Base-by-base conservation (phyloP, 2,329 filamentous ascomycete genomes). In the Fusarium poae region DNA sequence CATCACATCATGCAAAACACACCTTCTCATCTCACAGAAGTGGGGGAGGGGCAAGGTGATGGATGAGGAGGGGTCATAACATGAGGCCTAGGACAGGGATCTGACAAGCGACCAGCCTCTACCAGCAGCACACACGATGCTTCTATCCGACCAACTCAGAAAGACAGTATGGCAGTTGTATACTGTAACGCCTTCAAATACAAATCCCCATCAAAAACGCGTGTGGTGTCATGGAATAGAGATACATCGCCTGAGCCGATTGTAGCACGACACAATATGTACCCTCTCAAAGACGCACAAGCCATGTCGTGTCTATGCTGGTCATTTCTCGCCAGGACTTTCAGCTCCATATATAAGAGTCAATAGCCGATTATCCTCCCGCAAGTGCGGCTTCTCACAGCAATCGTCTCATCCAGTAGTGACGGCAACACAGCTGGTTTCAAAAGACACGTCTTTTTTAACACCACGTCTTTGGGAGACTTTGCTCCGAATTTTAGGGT, bases 61-160 rank as follows among this genome's bases (percentile, higher is more conserved):
- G n/a, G 46, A 53, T 21, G 23, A 34, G 30, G 52, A 55, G 35
- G 39, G 6, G 18, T 39, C 25, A 15, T 27, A 34, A 44, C 34
- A 56, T 60, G 49, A 51, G 40, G 32, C 32, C 21, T 6, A 44
- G 56, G 57, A 57, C 63, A 67, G 50, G 63, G 64, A 52, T 43
- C 42, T 44, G 48, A 35, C 27, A 46, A 12, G 30, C 32, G 49
- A 21, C 55, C 35, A 32, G 20, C 13, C n/a, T 39, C 30, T 23
- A 20, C 30, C n/a, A 20, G 20, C 15, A 7, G 6, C 23, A 44
- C 18, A 30, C 18, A 21, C 7, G n/a, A 20, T 30, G 27, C 18
- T 45, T 30, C 27, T 6, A 25, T 21, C 27, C 40, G 21, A 20
- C 23, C 18, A n/a, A n/a, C 32, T 34, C 3, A 18, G 32, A 34